Evolutionary conservation across 2,329 filamentous ascomycete genomes (phyloP).

Genomic region (Gliomastix tumulicola): DNA sequence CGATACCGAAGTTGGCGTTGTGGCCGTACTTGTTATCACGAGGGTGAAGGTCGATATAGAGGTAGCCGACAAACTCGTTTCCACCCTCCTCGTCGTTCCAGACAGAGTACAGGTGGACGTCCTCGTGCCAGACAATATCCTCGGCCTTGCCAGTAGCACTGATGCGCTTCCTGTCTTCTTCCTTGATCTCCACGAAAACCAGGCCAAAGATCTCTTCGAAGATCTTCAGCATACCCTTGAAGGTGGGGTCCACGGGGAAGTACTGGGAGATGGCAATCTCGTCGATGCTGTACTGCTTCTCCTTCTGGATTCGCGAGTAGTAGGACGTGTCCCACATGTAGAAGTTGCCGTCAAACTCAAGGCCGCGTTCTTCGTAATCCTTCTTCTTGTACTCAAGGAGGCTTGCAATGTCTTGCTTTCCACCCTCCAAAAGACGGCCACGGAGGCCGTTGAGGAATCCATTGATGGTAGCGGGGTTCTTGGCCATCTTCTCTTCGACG

Average conservation of each 20-base stretch:
- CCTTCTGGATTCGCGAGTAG: constrained; percentile 74
- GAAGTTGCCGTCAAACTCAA: constrained; percentile 60
- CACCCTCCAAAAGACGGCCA: constrained; percentile 59
- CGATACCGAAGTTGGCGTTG: constrained; percentile 77
- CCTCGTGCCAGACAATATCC: constrained; percentile 75
- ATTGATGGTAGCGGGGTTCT: constrained; percentile 64
- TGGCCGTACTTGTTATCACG: constrained; percentile 79
- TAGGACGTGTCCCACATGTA: constrained; percentile 79
- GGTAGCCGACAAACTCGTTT: constrained; percentile 68
- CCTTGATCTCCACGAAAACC: constrained; percentile 65
- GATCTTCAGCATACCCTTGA: constrained; percentile 73
- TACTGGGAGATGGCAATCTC: constrained; percentile 78
- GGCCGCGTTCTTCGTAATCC: constrained; percentile 53
- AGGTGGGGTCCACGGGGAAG: constrained; percentile 69
- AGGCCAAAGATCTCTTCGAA: constrained; percentile 80
- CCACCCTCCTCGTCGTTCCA: constrained; percentile 72
- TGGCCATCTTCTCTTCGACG: constrained; percentile 83
- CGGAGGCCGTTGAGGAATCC: constrained; percentile 68
- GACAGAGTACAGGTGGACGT: constrained; percentile 76
- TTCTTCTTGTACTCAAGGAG: constrained; percentile 69
- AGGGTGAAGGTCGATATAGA: constrained; percentile 77
- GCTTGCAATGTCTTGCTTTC: constrained; percentile 61
- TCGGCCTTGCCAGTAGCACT: constrained; percentile 61
- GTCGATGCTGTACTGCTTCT: constrained; percentile 73
- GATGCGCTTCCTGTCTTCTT: constrained; percentile 56